These are phyloP conservation scores for Lepiota brunneoincarnata DNA, from an alignment of 768 basidiomycete species.

Conservation along the genomic window DNA sequence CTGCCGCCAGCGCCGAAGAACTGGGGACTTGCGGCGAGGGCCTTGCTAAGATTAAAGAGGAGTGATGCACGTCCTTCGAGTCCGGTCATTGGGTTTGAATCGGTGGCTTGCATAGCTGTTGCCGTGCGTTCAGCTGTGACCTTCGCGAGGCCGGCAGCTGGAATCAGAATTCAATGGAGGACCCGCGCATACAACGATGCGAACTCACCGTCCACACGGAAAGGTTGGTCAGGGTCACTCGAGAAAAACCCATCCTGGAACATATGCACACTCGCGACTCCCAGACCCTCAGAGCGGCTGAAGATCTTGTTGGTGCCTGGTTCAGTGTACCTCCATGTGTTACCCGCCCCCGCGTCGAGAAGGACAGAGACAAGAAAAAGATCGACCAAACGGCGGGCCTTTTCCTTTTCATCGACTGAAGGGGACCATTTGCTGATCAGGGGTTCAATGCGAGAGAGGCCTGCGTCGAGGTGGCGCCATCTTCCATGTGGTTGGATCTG, in stretches of 20 bases:
- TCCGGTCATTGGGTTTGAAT: constrained; percentile 84
- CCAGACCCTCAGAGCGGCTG: constrained; percentile 77
- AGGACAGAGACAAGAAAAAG: constrained; percentile 89
- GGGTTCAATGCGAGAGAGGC: constrained; percentile 41
- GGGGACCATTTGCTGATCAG: constrained; percentile 59
- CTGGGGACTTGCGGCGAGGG: constrained; percentile 59
- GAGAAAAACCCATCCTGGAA: constrained; percentile 84
- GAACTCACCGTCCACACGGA: constrained; percentile 76
- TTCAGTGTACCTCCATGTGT: constrained; percentile 75
- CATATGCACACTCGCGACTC: constrained; percentile 89
- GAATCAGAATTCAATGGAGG: not conserved
- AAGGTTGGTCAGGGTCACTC: constrained; percentile 53
- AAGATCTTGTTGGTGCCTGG: constrained; percentile 49
- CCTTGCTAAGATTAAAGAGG: constrained; percentile 68
- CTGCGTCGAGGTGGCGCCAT: constrained; percentile 85
- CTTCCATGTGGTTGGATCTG: constrained; percentile 88
- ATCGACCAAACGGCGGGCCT: constrained; percentile 77
- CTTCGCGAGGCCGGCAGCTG: constrained; percentile 68
- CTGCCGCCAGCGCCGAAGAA: constrained; percentile 75
- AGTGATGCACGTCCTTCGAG: constrained; percentile 83
- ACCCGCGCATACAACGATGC: not conserved
- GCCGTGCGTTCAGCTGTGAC: constrained; percentile 61
- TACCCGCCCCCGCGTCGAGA: constrained; percentile 93
- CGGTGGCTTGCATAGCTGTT: constrained; percentile 74
- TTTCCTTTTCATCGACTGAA: constrained; percentile 50